Percentiles rank a stretch among this genome's conserved stretches.
Evolutionary conservation across 1,139 yeast genomes (phyloP).

Genomic region (Ogataea hybrid): DNA sequence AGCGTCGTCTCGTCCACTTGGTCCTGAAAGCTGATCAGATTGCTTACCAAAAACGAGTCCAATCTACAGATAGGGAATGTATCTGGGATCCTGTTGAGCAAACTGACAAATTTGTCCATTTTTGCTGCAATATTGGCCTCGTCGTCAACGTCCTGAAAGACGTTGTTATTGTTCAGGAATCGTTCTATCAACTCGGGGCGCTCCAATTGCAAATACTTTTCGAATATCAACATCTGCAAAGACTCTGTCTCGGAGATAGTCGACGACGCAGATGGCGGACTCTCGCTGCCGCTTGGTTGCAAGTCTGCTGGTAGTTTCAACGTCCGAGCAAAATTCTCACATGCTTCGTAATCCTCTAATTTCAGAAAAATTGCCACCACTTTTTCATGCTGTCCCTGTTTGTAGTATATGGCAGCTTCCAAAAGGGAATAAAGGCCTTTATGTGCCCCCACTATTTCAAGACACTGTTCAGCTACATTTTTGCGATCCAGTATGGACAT

Average conservation of each 20-base stretch:
- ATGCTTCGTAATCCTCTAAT: conserved; percentile 31
- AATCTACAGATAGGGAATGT: conserved; percentile 28
- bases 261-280: conserved; percentile 7
- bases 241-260: conserved; percentile 6
- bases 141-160: conserved; percentile 19
- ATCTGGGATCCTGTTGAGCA: conserved; percentile 30
- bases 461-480: conserved; percentile 24
- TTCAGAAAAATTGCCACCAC: conserved; percentile 25
- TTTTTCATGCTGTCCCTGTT: conserved; percentile 13
- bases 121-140: conserved; percentile 13
- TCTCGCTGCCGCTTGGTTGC: background rate
- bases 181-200: conserved; percentile 28
- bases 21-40: conserved; percentile 29
- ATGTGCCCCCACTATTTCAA: conserved; percentile 9
- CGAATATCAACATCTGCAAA: conserved; percentile 30
- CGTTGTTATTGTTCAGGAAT: conserved; percentile 29
- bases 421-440: conserved; percentile 21
- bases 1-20: conserved; percentile 11
- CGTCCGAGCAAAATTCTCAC: conserved; percentile 31
- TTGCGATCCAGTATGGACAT: conserved; percentile 25
- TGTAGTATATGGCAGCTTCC: conserved; percentile 20
- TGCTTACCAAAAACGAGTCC: conserved; percentile 24
- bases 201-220: conserved; percentile 27
- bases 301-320: conserved; percentile 22
- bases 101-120: conserved; percentile 27